phyloP scores from a whole-genome alignment of 139 green algal genomes.

The Picochlorum sp. region DNA sequence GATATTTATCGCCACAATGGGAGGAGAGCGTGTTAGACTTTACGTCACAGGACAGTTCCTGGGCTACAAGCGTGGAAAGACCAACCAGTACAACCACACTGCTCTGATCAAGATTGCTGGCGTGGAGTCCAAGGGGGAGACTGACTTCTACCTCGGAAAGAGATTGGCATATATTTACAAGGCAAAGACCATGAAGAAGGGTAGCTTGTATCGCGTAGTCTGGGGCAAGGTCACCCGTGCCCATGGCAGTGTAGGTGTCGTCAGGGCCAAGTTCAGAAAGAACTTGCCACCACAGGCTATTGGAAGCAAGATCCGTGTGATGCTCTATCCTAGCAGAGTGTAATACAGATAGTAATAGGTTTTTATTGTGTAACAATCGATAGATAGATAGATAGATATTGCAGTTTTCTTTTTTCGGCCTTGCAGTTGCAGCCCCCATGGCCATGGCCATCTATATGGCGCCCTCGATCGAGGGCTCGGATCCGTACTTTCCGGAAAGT shows the following conservation, averaged over 20 bases:
- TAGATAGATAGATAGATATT: too few relatives aligned
- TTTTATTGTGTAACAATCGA: too few relatives aligned
- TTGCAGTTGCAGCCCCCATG: too few relatives aligned
- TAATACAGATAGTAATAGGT: conserved; percentile 26
- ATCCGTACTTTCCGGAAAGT: too few relatives aligned
- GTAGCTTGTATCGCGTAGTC: conserved; percentile 81
- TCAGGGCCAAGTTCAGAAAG: conserved; percentile 92
- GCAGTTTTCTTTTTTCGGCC: too few relatives aligned
- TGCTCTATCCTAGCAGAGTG: conserved; percentile 79
- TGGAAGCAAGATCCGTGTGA: conserved; percentile 67
- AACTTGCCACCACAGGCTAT: conserved; percentile 84
- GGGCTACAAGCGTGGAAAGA: conserved; percentile 68
- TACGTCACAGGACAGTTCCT: conserved; percentile 59
- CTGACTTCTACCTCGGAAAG: conserved; percentile 96
- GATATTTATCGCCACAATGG: conserved; percentile 11
- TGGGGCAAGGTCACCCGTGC: conserved; percentile 89
- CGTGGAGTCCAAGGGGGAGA: conserved; percentile 78
- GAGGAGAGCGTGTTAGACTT: conserved; percentile 39
- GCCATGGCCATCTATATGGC: too few relatives aligned
- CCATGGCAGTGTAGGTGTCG: conserved; percentile 83
- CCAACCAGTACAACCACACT: conserved; percentile 81
- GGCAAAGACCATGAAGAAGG: conserved; percentile 95
- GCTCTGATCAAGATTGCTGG: conserved; percentile 87
- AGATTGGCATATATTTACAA: conserved; percentile 98
- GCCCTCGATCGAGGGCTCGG: too few relatives aligned